Percentiles rank a stretch among this genome's conserved stretches.
These are phyloP conservation scores for Linnemannia hyalina DNA, from an alignment of 192 early-diverging fungal genomes.

Conservation along the genomic window DNA sequence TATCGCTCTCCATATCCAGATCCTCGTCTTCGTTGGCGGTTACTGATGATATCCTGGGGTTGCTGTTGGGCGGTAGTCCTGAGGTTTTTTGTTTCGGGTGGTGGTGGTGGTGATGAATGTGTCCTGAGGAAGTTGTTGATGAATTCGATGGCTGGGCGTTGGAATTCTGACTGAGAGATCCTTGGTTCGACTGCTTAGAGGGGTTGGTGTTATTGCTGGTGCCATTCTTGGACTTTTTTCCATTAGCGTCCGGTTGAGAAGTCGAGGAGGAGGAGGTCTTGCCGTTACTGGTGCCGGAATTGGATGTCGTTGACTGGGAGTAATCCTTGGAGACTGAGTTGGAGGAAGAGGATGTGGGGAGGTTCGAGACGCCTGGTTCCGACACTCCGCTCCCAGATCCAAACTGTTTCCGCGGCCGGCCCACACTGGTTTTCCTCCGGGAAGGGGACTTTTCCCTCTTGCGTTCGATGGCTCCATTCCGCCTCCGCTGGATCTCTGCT, in stretches of 20 bases:
- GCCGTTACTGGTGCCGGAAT: background rate
- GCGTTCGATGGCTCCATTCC: constrained; percentile 29
- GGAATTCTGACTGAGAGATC: background rate
- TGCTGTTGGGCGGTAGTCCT: constrained; percentile 7
- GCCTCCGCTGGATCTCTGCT: constrained; percentile 56
- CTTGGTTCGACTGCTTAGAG: background rate
- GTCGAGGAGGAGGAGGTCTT: background rate
- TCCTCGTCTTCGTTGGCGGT: constrained; percentile 44
- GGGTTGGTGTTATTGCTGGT: background rate
- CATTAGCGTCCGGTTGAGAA: constrained; percentile 2
- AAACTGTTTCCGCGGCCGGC: constrained; percentile 47
- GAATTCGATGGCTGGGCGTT: background rate
- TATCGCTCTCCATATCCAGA: constrained; percentile 46
- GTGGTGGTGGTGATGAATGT: background rate
- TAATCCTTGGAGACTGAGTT: background rate
- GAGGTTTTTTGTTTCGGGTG: constrained; percentile 24
- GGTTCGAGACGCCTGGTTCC: constrained; percentile 4
- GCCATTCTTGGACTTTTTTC: constrained; percentile 10
- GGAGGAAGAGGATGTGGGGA: constrained; percentile 3
- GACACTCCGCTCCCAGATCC: constrained; percentile 15
- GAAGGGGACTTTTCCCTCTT: constrained; percentile 43
- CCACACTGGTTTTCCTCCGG: constrained; percentile 27
- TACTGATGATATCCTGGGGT: constrained; percentile 8
- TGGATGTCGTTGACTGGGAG: constrained; percentile 2
- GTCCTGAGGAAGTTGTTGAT: constrained; percentile 4